Percentiles rank a stretch among this genome's conserved stretches.
Conservation (phyloP, 2,329 filamentous ascomycete species). For the Bipolaris oryzae region DNA sequence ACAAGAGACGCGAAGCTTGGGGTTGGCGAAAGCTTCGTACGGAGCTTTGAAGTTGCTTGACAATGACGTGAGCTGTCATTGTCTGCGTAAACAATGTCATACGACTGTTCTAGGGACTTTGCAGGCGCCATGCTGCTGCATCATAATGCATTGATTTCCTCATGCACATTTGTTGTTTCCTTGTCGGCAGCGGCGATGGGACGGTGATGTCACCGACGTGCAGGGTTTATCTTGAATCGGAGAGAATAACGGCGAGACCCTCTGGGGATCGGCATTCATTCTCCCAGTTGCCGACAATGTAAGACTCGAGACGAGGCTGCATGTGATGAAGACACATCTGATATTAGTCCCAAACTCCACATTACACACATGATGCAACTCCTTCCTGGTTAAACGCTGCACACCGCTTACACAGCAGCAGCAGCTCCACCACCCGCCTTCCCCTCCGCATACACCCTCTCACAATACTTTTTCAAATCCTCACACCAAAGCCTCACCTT, state of each 20-base stretch:
- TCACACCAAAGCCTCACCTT: constrained; percentile 28
- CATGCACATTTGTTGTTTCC: too few relatives aligned
- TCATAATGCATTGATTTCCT: background rate
- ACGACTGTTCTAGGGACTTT: background rate
- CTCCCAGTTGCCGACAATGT: background rate
- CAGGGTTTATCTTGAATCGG: background rate
- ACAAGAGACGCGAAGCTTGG: background rate
- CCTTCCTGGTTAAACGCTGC: too few relatives aligned
- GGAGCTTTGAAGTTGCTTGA: background rate
- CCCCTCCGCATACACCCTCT: constrained; percentile 7
- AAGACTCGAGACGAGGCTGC: background rate
- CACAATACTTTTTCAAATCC: constrained; percentile 25
- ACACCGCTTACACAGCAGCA: too few relatives aligned
- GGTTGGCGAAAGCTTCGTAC: constrained; percentile 2
- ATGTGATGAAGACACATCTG: background rate
- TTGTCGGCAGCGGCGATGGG: background rate
- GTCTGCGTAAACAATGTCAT: background rate
- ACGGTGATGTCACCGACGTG: background rate
- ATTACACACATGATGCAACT: too few relatives aligned
- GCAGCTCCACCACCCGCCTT: background rate
- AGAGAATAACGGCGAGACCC: background rate
- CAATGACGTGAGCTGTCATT: background rate
- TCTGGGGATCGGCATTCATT: constrained; percentile 1
- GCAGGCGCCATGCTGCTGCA: background rate
- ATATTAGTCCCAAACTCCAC: too few relatives aligned